Conservation (phyloP, 306 rosid genomes). For the Dicorynia guianensis region DNA sequence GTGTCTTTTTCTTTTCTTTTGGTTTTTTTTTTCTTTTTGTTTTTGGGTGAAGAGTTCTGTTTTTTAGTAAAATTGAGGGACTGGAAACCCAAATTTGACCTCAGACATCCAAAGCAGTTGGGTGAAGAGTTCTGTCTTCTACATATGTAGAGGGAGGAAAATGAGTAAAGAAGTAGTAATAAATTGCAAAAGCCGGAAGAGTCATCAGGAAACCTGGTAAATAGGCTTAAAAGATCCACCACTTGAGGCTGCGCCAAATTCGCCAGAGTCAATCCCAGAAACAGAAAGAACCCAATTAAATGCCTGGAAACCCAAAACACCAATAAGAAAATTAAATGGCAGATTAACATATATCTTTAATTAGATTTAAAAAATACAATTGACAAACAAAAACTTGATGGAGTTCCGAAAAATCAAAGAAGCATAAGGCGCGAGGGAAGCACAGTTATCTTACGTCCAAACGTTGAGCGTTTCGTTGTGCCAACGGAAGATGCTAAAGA, state of each 20-base stretch:
- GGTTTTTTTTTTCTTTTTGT: no score
- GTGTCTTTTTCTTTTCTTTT: no score
- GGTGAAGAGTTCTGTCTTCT: background rate
- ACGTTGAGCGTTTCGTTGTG: constrained; percentile 92
- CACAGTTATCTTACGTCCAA: constrained; percentile 74
- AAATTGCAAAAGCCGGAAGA: background rate
- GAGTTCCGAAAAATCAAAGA: background rate
- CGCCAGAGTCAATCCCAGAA: constrained; percentile 76
- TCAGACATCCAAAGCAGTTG: no score
- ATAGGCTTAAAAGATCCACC: constrained; percentile 63
- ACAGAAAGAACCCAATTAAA: constrained; percentile 80
- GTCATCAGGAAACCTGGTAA: constrained; percentile 61
- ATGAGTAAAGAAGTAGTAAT: background rate
- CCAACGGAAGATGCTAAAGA: constrained; percentile 84
- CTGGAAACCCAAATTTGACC: no score
- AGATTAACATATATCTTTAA: background rate
- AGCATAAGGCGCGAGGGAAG: background rate
- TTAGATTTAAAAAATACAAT: no score
- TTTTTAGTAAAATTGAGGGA: no score
- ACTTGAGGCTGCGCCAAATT: constrained; percentile 79
- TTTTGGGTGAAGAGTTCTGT: background rate
- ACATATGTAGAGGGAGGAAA: background rate
- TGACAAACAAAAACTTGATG: background rate
- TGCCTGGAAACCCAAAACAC: constrained; percentile 63
- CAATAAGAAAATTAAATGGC: background rate